Evolutionary conservation across 192 early-diverging fungal species (phyloP).

Genomic region (Chytriomyces sp.): DNA sequence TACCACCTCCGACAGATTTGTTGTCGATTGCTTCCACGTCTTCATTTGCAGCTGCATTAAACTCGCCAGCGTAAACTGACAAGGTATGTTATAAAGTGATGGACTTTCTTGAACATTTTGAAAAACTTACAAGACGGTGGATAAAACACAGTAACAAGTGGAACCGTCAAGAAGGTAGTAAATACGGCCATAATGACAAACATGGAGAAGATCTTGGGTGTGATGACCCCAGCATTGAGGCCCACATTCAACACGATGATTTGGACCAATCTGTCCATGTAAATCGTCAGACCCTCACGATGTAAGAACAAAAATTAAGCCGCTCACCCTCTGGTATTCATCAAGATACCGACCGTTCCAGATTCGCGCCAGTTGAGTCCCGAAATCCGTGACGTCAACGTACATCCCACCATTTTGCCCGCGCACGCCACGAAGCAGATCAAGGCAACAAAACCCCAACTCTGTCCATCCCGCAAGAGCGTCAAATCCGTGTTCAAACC

Average conservation of each 20-base stretch:
- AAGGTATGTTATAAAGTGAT: background rate
- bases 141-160: slow-evolving; percentile 77
- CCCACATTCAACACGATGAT: no score
- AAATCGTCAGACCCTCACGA: slow-evolving; percentile 80
- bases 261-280: no score
- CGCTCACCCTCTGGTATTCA: slow-evolving; percentile 88
- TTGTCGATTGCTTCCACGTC: background rate
- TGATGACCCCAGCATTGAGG: no score
- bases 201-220: slow-evolving; percentile 62
- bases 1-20: background rate
- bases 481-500: slow-evolving; percentile 85
- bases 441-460: slow-evolving; percentile 79
- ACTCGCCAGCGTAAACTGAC: background rate
- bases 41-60: background rate
- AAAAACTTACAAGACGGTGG: slow-evolving; percentile 34
- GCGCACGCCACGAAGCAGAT: slow-evolving; percentile 74
- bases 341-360: slow-evolving; percentile 81
- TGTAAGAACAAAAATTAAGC: slow-evolving; percentile 82
- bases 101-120: background rate
- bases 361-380: slow-evolving; percentile 82
- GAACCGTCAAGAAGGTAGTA: no score
- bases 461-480: slow-evolving; percentile 64
- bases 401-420: slow-evolving; percentile 84
- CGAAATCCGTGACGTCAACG: slow-evolving; percentile 35
- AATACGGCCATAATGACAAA: slow-evolving; percentile 80